Evolutionary conservation across 371 early-diverging fungal genomes (phyloP), one percentile per base, ranked within the genome.

Genomic region (Apophysomyces trapeziformis): DNA sequence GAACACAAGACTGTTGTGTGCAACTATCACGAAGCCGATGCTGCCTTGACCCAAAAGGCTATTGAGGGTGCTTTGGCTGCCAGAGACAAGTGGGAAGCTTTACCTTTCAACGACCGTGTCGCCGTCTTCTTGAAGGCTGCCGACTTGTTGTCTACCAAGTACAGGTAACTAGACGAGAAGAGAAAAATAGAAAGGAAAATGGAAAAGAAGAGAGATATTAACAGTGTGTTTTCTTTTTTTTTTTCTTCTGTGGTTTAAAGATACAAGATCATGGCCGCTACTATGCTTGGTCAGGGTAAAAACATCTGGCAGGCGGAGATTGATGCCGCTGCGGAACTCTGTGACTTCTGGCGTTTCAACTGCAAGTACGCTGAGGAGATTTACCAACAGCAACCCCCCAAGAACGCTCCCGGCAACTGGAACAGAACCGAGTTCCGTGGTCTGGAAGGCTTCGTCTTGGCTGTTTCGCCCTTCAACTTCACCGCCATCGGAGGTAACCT

Each of bases 231-330:
- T 26, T 26, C 26, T 26, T 26, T 26, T 26, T 26, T 26, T 26
- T 3, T 26, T 0, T 26, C 32, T 26, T 3, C n/a, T 26, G 32
- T 26, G 1, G 32, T 26, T 26, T 26, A 45, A 57, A 84, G 91
- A 76, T 95, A 93, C 86, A 87, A 93, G 85, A 68, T 95, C 57
- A 89, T 96, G 91, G 99, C 99, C 14, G 96, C 98, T 43, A 96
- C 99, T 59, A 98, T 99, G 97, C 82, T 99, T 39, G 99, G 99
- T 60, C 99, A 99, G 83, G 97, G 97, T 58, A 99, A 99, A 87
- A 99, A 96, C 82, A 92, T 90, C 71, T 99, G 97, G 97, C 98
- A 99, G 85, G 99, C 99, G 9, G 99, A 98, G 82, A 99, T 99
- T 71, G 99, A 98, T 75, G 87, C 95, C 35, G 95, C 94, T 39